phyloP scores from a whole-genome alignment of 768 basidiomycete species.

The Xerocomus brunneocitrinus region DNA sequence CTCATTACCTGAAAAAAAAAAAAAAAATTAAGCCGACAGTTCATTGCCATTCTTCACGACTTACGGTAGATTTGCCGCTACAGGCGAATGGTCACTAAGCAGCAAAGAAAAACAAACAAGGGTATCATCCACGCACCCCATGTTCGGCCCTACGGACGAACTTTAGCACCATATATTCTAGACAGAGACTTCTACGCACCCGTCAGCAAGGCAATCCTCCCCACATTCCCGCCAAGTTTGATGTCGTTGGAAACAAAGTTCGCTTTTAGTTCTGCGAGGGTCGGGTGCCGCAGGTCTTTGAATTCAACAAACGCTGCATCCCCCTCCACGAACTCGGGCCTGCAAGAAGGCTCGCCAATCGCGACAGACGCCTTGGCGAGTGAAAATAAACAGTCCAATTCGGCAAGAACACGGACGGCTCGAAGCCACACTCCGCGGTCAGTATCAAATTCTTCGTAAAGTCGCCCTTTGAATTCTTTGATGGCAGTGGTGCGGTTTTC shows the following conservation, averaged over 20 bases:
- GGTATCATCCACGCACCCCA: conserved; percentile 57
- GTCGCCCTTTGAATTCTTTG: conserved; percentile 75
- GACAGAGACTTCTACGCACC: conserved; percentile 42
- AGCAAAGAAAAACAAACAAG: background rate
- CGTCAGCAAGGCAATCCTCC: conserved; percentile 81
- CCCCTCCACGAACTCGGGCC: conserved; percentile 82
- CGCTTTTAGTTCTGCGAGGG: conserved; percentile 60
- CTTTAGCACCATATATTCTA: background rate
- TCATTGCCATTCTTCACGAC: conserved; percentile 3
- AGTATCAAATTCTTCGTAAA: conserved; percentile 77
- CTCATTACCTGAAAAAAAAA: conserved; percentile 60
- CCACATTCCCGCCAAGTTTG: conserved; percentile 69
- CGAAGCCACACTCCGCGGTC: conserved; percentile 80
- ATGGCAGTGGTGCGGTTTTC: conserved; percentile 79
- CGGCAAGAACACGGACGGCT: conserved; percentile 81
- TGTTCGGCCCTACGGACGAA: conserved; percentile 61
- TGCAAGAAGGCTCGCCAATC: conserved; percentile 89
- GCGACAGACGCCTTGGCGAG: conserved; percentile 85
- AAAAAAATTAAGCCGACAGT: background rate
- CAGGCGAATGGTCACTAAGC: background rate
- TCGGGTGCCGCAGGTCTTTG: conserved; percentile 85
- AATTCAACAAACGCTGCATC: conserved; percentile 84
- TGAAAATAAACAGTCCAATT: conserved; percentile 94
- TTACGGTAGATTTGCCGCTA: conserved; percentile 75
- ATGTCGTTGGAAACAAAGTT: conserved; percentile 94